Base-by-base conservation (phyloP, 495 filamentous ascomycete genomes). In the Melanomma pulvis-pyrius region DNA sequence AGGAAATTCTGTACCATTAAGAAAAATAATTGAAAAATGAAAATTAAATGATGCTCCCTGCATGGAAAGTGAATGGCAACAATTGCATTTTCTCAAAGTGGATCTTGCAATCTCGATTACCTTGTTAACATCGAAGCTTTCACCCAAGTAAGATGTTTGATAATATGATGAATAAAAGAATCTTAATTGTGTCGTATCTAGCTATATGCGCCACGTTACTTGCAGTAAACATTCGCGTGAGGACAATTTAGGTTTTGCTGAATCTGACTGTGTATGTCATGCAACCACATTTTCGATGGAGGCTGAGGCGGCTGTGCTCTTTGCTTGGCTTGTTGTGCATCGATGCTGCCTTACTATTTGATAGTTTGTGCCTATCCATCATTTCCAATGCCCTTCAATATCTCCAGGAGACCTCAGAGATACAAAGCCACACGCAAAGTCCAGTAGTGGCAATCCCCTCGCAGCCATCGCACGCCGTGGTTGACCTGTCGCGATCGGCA, bases 311-410 rank as follows among this genome's bases (percentile, higher is more conserved):
- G 55, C 49, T 48, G 67, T 44, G 39, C 39, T 44, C 54, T 53
- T 44, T 51, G 63, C 69, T 68, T 67, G 63, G 63, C 68, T 61
- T 39, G 48, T 60, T 52, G 32, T 39, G 30, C 68, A 17, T 65
- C 44, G 52, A 56, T 62, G 63, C 25, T 67, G 57, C 68, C 58
- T 63, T 67, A 60, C 34, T 59, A 67, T 66, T 47, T 71, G 56
- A 61, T 56, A 24, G 62, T 28, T 39, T 24, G 56, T 52, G 30
- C 49, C 41, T 53, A 32, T 25, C 32, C 25, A 53, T 13, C 48
- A 26, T 15, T 36, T 25, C 49, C 56, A 61, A 68, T 70, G 63
- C 54, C 25, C 44, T 25, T 59, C n/a, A 41, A 25, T 50, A 21
- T 39, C 51, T 15, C 58, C 34, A 63, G 54, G 60, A 61, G 47